Conservation (phyloP, 306 rosid species). For the Vigna reflexopilosa region DNA sequence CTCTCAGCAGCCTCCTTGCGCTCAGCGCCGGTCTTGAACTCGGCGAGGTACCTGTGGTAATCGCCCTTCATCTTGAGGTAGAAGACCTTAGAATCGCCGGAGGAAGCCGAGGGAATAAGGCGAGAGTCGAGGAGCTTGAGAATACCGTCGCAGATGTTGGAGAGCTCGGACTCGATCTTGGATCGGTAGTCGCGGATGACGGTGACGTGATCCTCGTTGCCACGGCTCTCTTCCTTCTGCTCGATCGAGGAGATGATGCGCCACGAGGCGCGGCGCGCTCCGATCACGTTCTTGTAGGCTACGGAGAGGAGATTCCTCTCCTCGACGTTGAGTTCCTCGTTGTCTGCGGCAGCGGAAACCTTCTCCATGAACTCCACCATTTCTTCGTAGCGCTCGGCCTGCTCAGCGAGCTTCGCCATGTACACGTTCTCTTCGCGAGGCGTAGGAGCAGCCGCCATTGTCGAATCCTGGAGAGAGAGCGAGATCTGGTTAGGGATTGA, state of each 20-base stretch:
- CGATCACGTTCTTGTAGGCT: conserved; percentile 95
- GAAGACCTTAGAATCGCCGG: conserved; percentile 97
- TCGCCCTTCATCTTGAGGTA: conserved; percentile 99
- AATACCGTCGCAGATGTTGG: conserved; percentile 93
- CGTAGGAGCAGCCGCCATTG: conserved; percentile 78
- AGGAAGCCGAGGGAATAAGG: conserved; percentile 82
- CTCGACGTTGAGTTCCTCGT: conserved; percentile 91
- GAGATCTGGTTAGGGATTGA: conserved; percentile 45
- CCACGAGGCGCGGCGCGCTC: conserved; percentile 95
- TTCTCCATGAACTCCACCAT: conserved; percentile 99
- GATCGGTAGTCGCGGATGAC: conserved; percentile 94
- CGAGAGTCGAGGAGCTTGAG: conserved; percentile 96
- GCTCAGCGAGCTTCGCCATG: conserved; percentile 99
- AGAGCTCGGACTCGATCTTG: conserved; percentile 93
- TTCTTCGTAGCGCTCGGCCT: conserved; percentile 98
- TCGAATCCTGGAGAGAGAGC: conserved; percentile 34
- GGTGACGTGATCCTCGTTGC: conserved; percentile 92
- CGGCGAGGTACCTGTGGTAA: conserved; percentile 95
- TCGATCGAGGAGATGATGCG: conserved; percentile 97
- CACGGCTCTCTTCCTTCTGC: conserved; percentile 99
- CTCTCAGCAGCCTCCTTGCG: conserved; percentile 99
- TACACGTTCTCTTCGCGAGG: conserved; percentile 96
- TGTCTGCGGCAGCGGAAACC: conserved; percentile 84
- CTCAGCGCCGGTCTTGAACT: conserved; percentile 97
- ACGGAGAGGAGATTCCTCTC: conserved; percentile 97